These are phyloP conservation scores for Zygosaccharomyces pseudobailii DNA, from an alignment of 1,139 yeast genomes.

Conservation along the genomic window DNA sequence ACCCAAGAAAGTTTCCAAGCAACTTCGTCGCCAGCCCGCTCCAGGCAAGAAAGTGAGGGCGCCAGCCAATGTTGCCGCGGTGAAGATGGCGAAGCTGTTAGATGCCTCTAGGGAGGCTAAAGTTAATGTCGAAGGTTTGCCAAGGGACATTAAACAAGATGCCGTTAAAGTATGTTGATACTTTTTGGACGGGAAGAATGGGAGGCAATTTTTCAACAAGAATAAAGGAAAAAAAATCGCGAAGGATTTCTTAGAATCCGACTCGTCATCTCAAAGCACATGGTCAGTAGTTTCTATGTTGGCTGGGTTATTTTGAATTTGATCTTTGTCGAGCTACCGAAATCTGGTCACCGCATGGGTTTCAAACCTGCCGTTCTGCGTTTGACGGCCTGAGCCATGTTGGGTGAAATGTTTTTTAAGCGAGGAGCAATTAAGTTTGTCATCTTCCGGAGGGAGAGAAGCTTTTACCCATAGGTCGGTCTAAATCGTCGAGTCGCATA, in stretches of 20 bases:
- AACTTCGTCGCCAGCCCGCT: conserved; percentile 25
- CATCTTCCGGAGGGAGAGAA: conserved; percentile 14
- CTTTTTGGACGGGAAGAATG: conserved; percentile 1
- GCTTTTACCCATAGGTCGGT: conserved; percentile 1
- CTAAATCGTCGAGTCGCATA: background rate
- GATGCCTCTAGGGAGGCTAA: conserved; percentile 62
- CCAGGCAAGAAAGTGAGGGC: conserved; percentile 26
- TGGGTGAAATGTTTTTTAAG: background rate
- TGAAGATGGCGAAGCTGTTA: conserved; percentile 41
- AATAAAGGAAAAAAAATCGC: background rate
- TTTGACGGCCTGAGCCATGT: background rate
- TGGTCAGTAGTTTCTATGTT: background rate
- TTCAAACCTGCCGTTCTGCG: background rate
- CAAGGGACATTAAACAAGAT: conserved; percentile 72
- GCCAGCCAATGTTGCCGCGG: conserved; percentile 36
- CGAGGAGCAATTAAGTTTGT: conserved; percentile 19
- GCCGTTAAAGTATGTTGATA: conserved; percentile 72
- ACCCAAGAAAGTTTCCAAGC: conserved; percentile 31
- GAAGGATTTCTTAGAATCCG: background rate
- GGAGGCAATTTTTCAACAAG: background rate
- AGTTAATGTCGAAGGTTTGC: conserved; percentile 72
- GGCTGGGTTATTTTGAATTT: conserved; percentile 1
- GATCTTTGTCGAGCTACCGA: background rate
- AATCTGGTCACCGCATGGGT: background rate
- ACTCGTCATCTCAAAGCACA: background rate